These are phyloP conservation scores for Penicillium sp. DNA, from an alignment of 2,329 filamentous ascomycete species.

Conservation along the genomic window DNA sequence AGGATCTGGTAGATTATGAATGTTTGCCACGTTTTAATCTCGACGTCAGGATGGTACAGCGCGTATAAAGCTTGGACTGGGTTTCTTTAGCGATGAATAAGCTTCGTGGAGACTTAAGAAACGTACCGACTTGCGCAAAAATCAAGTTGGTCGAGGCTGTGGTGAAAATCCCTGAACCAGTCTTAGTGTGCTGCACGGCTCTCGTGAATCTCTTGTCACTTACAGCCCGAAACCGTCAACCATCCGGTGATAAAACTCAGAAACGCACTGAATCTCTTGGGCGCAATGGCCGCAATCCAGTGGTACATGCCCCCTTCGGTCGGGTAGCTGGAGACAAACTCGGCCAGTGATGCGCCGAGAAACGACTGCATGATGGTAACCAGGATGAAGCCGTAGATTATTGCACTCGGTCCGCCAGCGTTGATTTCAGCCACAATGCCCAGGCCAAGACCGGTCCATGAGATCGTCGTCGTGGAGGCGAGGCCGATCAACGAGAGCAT, in stretches of 20 bases:
- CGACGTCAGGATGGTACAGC: constrained; percentile 10
- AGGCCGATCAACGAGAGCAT: constrained; percentile 14
- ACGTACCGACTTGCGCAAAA: constrained; percentile 13
- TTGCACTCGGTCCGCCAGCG: constrained; percentile 14
- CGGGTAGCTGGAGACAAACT: constrained; percentile 17
- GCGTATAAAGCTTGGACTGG: constrained; percentile 13
- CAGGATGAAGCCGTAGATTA: constrained; percentile 17
- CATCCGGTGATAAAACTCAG: constrained; percentile 15
- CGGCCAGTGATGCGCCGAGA: constrained; percentile 12
- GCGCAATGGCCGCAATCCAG: constrained; percentile 16
- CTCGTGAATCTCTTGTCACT: not conserved
- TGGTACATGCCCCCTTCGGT: constrained; percentile 20
- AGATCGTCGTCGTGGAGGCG: constrained; percentile 12
- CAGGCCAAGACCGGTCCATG: constrained; percentile 13
- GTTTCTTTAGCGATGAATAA: not conserved
- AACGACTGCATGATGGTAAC: constrained; percentile 14
- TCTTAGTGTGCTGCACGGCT: not conserved
- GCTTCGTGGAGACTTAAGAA: not conserved
- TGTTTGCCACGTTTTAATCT: constrained; percentile 17
- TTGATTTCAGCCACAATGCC: constrained; percentile 15
- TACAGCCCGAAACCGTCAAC: constrained; percentile 14
- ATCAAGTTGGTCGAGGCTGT: constrained; percentile 18
- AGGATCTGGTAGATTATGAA: constrained; percentile 18
- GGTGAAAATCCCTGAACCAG: constrained; percentile 13
- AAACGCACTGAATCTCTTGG: constrained; percentile 12